Percentiles rank a stretch among this genome's conserved stretches.
phyloP scores from a whole-genome alignment of 2,329 filamentous ascomycete species.

The Zopfia rhizophila region DNA sequence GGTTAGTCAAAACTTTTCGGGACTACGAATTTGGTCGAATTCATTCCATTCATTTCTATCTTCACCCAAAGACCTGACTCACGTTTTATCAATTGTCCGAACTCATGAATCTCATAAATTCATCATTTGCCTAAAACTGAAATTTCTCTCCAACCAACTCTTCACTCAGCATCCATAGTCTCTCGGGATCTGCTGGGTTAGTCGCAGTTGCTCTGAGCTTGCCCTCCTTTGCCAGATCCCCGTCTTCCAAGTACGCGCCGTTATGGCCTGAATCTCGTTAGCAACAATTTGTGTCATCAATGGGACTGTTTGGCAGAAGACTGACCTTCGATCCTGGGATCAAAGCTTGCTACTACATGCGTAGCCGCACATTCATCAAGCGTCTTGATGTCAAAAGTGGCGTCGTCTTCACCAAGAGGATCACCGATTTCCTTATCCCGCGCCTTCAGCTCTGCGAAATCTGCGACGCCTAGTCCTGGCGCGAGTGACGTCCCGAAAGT shows the following conservation, averaged over 20 bases:
- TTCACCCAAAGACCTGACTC: too few relatives aligned
- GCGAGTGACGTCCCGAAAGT: conserved; percentile 36
- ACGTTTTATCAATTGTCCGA: too few relatives aligned
- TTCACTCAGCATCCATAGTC: conserved; percentile 47
- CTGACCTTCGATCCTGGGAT: conserved; percentile 29
- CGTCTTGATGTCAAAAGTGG: conserved; percentile 32
- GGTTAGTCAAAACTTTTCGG: too few relatives aligned
- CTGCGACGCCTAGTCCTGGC: conserved; percentile 28
- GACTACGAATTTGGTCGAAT: too few relatives aligned
- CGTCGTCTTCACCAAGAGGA: conserved; percentile 19
- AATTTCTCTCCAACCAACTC: conserved; percentile 42
- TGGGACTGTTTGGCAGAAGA: too few relatives aligned
- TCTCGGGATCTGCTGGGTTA: conserved; percentile 36
- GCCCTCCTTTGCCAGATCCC: conserved; percentile 27
- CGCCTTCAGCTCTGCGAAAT: conserved; percentile 26
- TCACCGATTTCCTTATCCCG: conserved; percentile 33
- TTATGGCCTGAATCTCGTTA: conserved; percentile 27
- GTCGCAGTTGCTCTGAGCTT: conserved; percentile 29
- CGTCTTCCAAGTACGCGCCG: conserved; percentile 40
- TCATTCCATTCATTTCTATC: too few relatives aligned
- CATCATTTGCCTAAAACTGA: conserved; percentile 27
- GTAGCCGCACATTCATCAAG: conserved; percentile 42
- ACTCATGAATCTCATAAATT: too few relatives aligned
- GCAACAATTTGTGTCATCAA: conserved; percentile 9
- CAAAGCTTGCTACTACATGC: conserved; percentile 45